Evolutionary conservation across 2,329 filamentous ascomycete species (phyloP).

Genomic region (Beauveria medogensis): DNA sequence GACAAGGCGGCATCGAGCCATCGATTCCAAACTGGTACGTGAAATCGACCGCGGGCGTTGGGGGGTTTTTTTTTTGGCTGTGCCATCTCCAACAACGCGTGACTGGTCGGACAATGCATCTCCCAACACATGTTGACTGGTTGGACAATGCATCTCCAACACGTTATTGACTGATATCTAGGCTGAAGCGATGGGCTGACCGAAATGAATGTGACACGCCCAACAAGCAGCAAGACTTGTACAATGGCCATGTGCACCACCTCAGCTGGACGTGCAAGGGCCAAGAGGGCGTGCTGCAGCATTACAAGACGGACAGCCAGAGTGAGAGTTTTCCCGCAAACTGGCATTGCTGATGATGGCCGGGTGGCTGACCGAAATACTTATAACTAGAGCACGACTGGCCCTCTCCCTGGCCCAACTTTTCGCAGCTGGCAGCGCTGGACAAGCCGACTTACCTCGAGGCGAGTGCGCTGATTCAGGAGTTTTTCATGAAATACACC

Average conservation of each 20-base stretch:
- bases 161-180: not conserved
- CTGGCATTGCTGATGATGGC: not conserved
- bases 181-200: slow-evolving; percentile 33
- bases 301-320: slow-evolving; percentile 36
- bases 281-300: slow-evolving; percentile 29
- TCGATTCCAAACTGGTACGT: slow-evolving; percentile 28
- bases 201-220: slow-evolving; percentile 30
- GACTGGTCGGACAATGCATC: not conserved
- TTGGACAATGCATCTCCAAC: not conserved
- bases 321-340: slow-evolving; percentile 15
- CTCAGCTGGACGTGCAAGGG: slow-evolving; percentile 33
- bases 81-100: too few species aligned
- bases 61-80: too few species aligned
- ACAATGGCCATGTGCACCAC: slow-evolving; percentile 34
- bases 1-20: slow-evolving; percentile 33
- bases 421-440: slow-evolving; percentile 32
- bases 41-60: not conserved
- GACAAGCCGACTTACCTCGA: slow-evolving; percentile 34
- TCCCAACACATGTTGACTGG: too few species aligned
- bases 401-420: slow-evolving; percentile 36
- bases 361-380: not conserved
- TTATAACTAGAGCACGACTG: slow-evolving; percentile 30
- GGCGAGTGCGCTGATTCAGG: slow-evolving; percentile 35
- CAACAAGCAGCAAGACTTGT: slow-evolving; percentile 23
- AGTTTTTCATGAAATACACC: slow-evolving; percentile 34